phyloP scores from a whole-genome alignment of 768 basidiomycete species.

The Pleurotus djamor region DNA sequence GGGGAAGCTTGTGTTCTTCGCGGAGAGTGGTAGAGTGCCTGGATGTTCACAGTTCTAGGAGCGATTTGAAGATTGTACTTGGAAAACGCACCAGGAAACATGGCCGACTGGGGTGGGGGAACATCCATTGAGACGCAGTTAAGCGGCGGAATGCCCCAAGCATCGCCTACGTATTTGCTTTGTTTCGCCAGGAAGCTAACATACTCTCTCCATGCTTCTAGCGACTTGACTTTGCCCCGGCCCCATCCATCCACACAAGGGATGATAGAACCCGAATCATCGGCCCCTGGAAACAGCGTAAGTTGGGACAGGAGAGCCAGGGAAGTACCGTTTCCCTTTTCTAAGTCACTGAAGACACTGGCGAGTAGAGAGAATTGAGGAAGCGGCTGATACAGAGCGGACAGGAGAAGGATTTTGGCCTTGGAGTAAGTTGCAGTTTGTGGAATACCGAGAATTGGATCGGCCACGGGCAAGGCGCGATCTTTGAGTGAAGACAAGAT shows the following conservation, averaged over 20 bases:
- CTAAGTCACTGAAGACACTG: constrained; percentile 16
- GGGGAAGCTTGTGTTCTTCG: constrained; percentile 35
- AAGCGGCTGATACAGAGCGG: constrained; percentile 18
- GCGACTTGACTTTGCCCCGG: not conserved
- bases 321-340: too few relatives aligned
- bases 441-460: constrained; percentile 6
- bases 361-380: constrained; percentile 12
- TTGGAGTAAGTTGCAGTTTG: constrained; percentile 12
- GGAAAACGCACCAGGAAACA: not conserved
- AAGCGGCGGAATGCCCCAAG: not conserved
- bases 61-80: not conserved
- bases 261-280: not conserved
- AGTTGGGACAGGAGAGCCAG: not conserved
- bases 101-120: not conserved
- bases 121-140: not conserved
- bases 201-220: not conserved
- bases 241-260: not conserved
- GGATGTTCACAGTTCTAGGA: not conserved
- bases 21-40: constrained; percentile 18
- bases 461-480: constrained; percentile 15
- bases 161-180: not conserved
- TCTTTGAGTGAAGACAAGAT: constrained; percentile 12
- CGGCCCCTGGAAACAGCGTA: not conserved
- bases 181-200: not conserved
- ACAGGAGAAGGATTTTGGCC: constrained; percentile 11